A percentile compares a stretch with the other conserved stretches of the same genome.
Conservation (phyloP, 352 stramenopile genomes). For the Chrysophaeum taylorii region DNA sequence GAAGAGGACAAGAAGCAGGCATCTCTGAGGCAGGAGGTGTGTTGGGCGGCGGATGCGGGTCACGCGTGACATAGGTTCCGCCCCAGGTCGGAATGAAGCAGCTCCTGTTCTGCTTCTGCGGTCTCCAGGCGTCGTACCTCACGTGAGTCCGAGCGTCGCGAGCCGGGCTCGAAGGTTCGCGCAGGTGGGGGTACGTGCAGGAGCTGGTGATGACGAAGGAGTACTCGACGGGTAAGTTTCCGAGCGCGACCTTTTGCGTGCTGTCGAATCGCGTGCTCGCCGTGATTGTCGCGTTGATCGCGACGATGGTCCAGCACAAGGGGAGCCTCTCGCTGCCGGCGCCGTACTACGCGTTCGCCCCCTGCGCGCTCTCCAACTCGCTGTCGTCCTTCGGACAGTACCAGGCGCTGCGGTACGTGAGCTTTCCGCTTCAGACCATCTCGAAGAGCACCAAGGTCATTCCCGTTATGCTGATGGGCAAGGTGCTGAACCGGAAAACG, state of each 20-base stretch:
- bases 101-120: slow-evolving; percentile 50
- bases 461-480: slow-evolving; percentile 73
- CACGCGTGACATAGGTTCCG: too few relatives aligned
- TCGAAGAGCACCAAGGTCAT: slow-evolving; percentile 65
- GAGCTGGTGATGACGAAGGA: slow-evolving; percentile 60
- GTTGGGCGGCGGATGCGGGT: too few relatives aligned
- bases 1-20: too few relatives aligned
- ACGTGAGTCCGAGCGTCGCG: too few relatives aligned
- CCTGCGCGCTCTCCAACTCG: slow-evolving; percentile 64
- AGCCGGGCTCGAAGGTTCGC: too few relatives aligned
- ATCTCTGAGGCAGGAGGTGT: too few relatives aligned
- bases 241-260: slow-evolving; percentile 52
- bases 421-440: slow-evolving; percentile 63
- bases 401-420: slow-evolving; percentile 61
- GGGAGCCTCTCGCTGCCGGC: slow-evolving; percentile 30
- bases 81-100: slow-evolving; percentile 19
- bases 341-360: slow-evolving; percentile 51
- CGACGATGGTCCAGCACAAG: slow-evolving; percentile 38
- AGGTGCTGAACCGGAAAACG: slow-evolving; percentile 55
- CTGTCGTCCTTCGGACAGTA: slow-evolving; percentile 66
- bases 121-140: slow-evolving; percentile 58
- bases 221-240: slow-evolving; percentile 47
- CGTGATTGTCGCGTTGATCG: slow-evolving; percentile 47
- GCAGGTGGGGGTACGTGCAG: slow-evolving; percentile 66
- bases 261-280: slow-evolving; percentile 57